A percentile compares a stretch with the other conserved stretches of the same genome.
These are phyloP conservation scores for Henckelia pumila DNA, from an alignment of 257 asterid genomes.

Conservation along the genomic window DNA sequence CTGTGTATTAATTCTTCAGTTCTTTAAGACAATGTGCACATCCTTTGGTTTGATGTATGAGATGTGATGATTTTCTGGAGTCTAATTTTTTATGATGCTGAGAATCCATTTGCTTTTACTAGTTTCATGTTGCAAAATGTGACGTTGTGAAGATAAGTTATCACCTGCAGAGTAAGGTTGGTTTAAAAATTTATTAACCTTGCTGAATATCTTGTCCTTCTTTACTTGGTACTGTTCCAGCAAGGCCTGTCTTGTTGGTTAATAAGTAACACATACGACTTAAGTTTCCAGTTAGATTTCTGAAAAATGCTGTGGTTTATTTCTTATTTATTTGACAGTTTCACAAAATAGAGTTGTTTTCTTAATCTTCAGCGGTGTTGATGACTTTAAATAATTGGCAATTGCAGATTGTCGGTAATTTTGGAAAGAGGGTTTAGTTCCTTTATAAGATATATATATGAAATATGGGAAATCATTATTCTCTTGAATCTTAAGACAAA, in stretches of 20 bases:
- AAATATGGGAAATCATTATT: too few relatives aligned
- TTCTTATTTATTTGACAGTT: not conserved
- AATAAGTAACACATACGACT: slow-evolving; percentile 3
- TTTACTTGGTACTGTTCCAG: not conserved
- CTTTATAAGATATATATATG: too few relatives aligned
- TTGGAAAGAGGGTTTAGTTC: not conserved
- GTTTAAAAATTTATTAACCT: not conserved
- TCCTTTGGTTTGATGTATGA: slow-evolving; percentile 4
- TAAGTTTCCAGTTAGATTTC: not conserved
- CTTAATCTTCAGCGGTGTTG: not conserved
- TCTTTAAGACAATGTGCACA: not conserved
- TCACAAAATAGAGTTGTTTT: not conserved
- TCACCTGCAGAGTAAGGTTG: not conserved
- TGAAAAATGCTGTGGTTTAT: not conserved
- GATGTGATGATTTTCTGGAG: slow-evolving; percentile 17
- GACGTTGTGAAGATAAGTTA: too few relatives aligned
- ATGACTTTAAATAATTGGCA: not conserved
- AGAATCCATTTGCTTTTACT: slow-evolving; percentile 2
- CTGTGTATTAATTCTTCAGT: not conserved
- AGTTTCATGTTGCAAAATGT: slow-evolving; percentile 6
- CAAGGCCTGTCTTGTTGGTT: slow-evolving; percentile 3
- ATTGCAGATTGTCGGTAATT: not conserved
- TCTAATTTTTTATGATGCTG: slow-evolving; percentile 3
- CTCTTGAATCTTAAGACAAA: too few relatives aligned
- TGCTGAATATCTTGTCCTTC: slow-evolving; percentile 1